Evolutionary conservation across 345 rosid genomes (phyloP).

Genomic region (Eutrema yunnanense): DNA sequence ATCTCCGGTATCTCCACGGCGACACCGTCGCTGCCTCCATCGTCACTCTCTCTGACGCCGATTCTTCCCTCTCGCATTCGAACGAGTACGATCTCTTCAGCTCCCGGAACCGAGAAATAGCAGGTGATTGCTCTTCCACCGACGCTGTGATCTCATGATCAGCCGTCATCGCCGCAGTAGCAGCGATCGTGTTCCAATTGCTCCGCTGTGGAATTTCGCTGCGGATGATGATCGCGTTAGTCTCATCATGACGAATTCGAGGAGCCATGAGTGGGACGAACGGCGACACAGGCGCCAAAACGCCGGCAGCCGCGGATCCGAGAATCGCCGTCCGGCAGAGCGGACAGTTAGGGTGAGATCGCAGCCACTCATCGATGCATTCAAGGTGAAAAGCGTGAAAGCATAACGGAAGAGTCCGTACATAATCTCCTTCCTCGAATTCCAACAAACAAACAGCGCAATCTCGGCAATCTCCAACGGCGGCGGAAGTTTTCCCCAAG

Average conservation of each 20-base stretch:
- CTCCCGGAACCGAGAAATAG: slow-evolving; percentile 36
- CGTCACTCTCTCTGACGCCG: slow-evolving; percentile 56
- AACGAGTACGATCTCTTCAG: slow-evolving; percentile 81
- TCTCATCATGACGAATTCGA: slow-evolving; percentile 59
- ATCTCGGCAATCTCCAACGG: slow-evolving; percentile 33
- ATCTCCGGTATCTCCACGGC: slow-evolving; percentile 71
- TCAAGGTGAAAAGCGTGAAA: slow-evolving; percentile 89
- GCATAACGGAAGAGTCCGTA: slow-evolving; percentile 79
- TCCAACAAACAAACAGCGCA: slow-evolving; percentile 90
- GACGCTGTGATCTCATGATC: slow-evolving; percentile 28
- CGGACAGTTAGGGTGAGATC: slow-evolving; percentile 91
- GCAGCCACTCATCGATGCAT: slow-evolving; percentile 87
- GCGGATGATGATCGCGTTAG: slow-evolving; percentile 23
- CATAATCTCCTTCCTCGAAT: slow-evolving; percentile 74
- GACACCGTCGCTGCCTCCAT: slow-evolving; percentile 73
- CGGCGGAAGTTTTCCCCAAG: slow-evolving; percentile 20
- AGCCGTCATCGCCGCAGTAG: not conserved
- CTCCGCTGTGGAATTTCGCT: slow-evolving; percentile 10
- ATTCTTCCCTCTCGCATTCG: slow-evolving; percentile 71
- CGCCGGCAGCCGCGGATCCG: slow-evolving; percentile 40
- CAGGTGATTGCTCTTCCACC: slow-evolving; percentile 49
- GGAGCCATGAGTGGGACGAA: slow-evolving; percentile 87
- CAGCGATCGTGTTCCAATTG: not conserved
- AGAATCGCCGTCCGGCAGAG: slow-evolving; percentile 79
- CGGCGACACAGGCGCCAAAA: slow-evolving; percentile 43